These are phyloP conservation scores for Volvox africanus DNA, from an alignment of 139 green algal species.

Conservation along the genomic window DNA sequence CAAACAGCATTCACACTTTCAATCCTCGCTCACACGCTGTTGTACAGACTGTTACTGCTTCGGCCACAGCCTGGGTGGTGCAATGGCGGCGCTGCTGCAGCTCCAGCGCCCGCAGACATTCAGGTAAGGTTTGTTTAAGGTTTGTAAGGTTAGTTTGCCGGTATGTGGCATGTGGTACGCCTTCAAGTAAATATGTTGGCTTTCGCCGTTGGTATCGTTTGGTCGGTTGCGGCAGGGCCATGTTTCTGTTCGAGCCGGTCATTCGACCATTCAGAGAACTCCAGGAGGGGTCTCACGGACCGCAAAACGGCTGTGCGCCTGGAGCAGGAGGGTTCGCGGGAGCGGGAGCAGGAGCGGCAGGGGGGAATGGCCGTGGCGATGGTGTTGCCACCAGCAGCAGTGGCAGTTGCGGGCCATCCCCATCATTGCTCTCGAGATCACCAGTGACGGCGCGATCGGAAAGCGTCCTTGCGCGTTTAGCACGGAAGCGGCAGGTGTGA, in stretches of 20 bases:
- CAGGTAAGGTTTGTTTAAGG: constrained; percentile 9
- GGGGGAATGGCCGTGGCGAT: background rate
- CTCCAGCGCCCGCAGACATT: constrained; percentile 46
- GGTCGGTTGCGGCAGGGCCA: constrained; percentile 4
- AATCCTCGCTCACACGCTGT: too few species aligned
- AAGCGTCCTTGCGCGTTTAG: constrained; percentile 11
- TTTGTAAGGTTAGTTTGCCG: too few species aligned
- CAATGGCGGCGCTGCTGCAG: constrained; percentile 39
- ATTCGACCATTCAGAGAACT: background rate
- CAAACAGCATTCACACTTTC: too few species aligned
- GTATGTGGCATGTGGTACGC: background rate
- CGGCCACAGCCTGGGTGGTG: constrained; percentile 56
- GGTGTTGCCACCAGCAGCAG: background rate
- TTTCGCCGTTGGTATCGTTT: background rate
- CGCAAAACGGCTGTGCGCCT: background rate
- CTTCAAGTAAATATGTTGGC: background rate
- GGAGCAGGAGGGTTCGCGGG: background rate
- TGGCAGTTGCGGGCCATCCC: constrained; percentile 6
- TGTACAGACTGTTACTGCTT: constrained; percentile 49
- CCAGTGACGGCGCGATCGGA: background rate
- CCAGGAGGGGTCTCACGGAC: background rate
- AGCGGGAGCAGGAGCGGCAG: background rate
- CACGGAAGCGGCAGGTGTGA: constrained; percentile 31
- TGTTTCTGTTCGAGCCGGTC: constrained; percentile 45
- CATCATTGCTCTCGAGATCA: background rate